phyloP scores from a whole-genome alignment of 495 filamentous ascomycete genomes.

The Penicillium subrubescens region DNA sequence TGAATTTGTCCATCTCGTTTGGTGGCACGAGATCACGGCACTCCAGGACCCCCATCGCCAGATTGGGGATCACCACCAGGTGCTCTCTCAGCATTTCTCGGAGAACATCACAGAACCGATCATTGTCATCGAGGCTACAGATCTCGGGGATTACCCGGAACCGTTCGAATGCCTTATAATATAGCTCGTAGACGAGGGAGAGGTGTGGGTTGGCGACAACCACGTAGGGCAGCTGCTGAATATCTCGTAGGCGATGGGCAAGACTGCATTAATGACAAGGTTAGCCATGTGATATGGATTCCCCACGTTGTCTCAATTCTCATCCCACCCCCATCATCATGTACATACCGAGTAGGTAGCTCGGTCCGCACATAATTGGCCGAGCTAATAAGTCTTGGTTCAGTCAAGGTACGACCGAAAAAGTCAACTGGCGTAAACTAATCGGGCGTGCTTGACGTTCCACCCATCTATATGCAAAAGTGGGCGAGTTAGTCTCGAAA shows the following conservation, averaged over 20 bases:
- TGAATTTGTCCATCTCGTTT: slow-evolving; percentile 85
- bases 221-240: slow-evolving; percentile 94
- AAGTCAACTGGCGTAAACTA: slow-evolving; percentile 87
- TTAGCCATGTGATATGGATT: neutral
- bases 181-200: slow-evolving; percentile 92
- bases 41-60: slow-evolving; percentile 93
- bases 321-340: neutral
- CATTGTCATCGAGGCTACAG: slow-evolving; percentile 86
- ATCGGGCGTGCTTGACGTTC: slow-evolving; percentile 82
- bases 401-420: slow-evolving; percentile 88
- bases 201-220: slow-evolving; percentile 95
- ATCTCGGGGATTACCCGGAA: slow-evolving; percentile 84
- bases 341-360: slow-evolving; percentile 76
- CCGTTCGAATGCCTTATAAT: slow-evolving; percentile 92
- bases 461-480: slow-evolving; percentile 68
- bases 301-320: neutral
- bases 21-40: slow-evolving; percentile 75
- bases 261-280: slow-evolving; percentile 54
- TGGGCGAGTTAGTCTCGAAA: neutral
- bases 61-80: slow-evolving; percentile 86
- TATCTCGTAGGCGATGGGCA: slow-evolving; percentile 92
- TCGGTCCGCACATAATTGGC: slow-evolving; percentile 98
- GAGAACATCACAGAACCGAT: slow-evolving; percentile 80
- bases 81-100: slow-evolving; percentile 81
- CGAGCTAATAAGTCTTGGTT: slow-evolving; percentile 83